Evolutionary conservation across 2,329 filamentous ascomycete genomes (phyloP).

Genomic region (Zalaria obscura): DNA sequence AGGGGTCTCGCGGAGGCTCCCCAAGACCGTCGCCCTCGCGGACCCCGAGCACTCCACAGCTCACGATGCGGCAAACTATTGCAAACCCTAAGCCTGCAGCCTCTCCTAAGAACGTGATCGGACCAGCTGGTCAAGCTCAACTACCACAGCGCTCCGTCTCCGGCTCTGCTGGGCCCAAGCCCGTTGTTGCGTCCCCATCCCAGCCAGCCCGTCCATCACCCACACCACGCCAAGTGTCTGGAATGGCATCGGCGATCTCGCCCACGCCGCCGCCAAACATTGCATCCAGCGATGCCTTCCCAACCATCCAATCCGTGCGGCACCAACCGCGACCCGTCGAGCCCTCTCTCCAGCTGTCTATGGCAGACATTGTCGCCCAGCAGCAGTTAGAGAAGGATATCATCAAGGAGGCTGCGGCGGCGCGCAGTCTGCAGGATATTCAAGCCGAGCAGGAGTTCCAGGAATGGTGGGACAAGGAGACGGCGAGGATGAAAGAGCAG

Average conservation of each 20-base stretch:
- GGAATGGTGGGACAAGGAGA: constrained; percentile 90
- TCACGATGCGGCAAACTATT: constrained; percentile 49
- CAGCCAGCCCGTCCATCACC: constrained; percentile 13
- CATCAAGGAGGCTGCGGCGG: constrained; percentile 74
- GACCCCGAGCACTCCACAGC: constrained; percentile 30
- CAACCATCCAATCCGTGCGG: constrained; percentile 29
- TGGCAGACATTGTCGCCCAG: constrained; percentile 79
- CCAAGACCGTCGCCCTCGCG: constrained; percentile 11
- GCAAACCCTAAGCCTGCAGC: constrained; percentile 25
- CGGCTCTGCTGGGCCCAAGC: background rate
- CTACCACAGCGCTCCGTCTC: background rate
- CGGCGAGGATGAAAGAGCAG: constrained; percentile 40
- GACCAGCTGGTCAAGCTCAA: background rate
- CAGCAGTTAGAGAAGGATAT: constrained; percentile 74
- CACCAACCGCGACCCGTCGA: constrained; percentile 47
- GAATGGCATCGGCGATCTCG: background rate
- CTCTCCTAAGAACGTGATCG: constrained; percentile 1
- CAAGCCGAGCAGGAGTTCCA: constrained; percentile 95
- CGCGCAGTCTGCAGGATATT: constrained; percentile 83
- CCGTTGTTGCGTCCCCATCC: constrained; percentile 6
- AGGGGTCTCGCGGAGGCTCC: constrained; percentile 14
- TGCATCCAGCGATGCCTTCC: constrained; percentile 20
- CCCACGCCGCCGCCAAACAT: constrained; percentile 14
- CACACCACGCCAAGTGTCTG: background rate
- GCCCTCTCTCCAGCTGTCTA: constrained; percentile 52